Percentiles rank a stretch among this genome's conserved stretches.
Evolutionary conservation across 345 rosid genomes (phyloP).

Genomic region (Salix purpurea): DNA sequence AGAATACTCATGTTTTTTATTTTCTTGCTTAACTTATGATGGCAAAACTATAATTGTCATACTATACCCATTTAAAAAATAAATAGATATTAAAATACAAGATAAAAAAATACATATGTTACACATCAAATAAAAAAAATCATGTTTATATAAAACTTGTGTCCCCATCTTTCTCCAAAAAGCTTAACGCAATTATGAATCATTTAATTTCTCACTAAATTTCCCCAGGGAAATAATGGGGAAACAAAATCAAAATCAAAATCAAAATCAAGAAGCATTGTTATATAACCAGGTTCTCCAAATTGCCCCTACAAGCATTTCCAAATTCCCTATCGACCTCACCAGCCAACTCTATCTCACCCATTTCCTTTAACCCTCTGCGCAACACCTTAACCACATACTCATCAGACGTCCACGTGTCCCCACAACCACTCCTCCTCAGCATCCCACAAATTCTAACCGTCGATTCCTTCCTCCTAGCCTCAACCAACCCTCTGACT

Average conservation of each 20-base stretch:
- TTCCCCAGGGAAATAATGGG: background rate
- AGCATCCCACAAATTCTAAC: constrained; percentile 60
- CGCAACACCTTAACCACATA: constrained; percentile 52
- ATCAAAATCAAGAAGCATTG: background rate
- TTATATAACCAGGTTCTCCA: constrained; percentile 16
- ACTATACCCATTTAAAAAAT: too few species aligned
- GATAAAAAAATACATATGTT: too few species aligned
- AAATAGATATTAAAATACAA: too few species aligned
- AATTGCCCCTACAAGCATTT: constrained; percentile 11
- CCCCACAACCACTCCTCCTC: constrained; percentile 66
- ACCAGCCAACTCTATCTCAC: constrained; percentile 50
- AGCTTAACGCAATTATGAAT: background rate
- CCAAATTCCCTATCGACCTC: constrained; percentile 49
- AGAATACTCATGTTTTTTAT: too few species aligned
- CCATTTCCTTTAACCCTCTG: constrained; percentile 56
- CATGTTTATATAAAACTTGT: too few species aligned
- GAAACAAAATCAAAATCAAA: too few species aligned
- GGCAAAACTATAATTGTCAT: too few species aligned
- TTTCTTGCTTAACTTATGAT: too few species aligned
- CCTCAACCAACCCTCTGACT: constrained; percentile 53
- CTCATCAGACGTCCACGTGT: constrained; percentile 54
- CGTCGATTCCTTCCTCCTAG: constrained; percentile 62
- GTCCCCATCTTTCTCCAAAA: too few species aligned
- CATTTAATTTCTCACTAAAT: background rate
- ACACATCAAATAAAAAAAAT: too few species aligned